phyloP scores from a whole-genome alignment of 352 stramenopile genomes.

The Phytophthora niederhauseri region DNA sequence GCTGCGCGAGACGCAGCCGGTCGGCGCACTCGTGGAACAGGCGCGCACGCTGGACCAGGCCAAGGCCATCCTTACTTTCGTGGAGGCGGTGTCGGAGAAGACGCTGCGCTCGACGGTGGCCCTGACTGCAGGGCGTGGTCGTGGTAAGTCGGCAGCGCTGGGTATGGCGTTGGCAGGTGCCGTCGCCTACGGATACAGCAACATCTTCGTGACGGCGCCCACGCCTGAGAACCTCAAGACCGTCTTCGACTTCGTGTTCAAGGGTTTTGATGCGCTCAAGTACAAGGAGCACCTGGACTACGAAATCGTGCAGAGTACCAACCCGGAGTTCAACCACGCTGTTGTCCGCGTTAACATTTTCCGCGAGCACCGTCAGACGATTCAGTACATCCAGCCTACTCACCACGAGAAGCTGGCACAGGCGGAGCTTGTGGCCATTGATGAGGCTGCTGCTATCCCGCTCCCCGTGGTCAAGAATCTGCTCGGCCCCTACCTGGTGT shows the following conservation, averaged over 20 bases:
- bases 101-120: conserved; percentile 94
- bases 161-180: conserved; percentile 90
- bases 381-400: conserved; percentile 96
- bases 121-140: conserved; percentile 92
- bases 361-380: conserved; percentile 96
- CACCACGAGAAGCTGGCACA: conserved; percentile 97
- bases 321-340: conserved; percentile 85
- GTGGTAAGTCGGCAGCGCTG: conserved; percentile 98
- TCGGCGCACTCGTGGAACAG: conserved; percentile 95
- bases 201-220: conserved; percentile 98
- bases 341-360: conserved; percentile 98
- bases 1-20: conserved; percentile 94
- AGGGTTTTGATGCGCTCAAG: conserved; percentile 93
- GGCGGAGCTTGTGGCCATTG: conserved; percentile 98
- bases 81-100: conserved; percentile 98
- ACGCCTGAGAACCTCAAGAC: conserved; percentile 98
- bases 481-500: conserved; percentile 97
- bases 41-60: conserved; percentile 96
- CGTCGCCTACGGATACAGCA: conserved; percentile 92
- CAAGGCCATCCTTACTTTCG: conserved; percentile 97
- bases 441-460: conserved; percentile 99
- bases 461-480: conserved; percentile 97
- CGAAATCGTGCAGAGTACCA: conserved; percentile 90
- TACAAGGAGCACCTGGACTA: conserved; percentile 99
- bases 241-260: conserved; percentile 99